Base-by-base conservation (phyloP, 2,329 filamentous ascomycete species). In the Parastagonospora nodorum region DNA sequence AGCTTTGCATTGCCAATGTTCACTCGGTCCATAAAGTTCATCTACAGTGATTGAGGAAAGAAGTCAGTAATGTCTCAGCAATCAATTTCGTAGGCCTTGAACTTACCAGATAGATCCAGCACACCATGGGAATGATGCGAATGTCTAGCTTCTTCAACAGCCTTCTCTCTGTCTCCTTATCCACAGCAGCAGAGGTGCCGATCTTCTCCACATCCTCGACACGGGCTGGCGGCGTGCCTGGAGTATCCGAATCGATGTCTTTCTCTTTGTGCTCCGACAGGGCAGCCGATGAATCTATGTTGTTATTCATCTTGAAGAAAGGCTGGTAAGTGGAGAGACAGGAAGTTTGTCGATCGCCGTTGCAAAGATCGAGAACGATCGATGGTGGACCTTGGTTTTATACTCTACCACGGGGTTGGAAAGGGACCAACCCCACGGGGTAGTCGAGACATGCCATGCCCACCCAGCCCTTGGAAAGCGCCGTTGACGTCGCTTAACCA, bases 91-190 rank as follows among this genome's bases (percentile, higher is more conserved):
- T 24, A 24, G 19, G 5, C 19, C 3, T 3, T 24, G 3, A 5
- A 24, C 19, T 5, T 24, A 24, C 19, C 19, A 24, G 19, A 24
- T 24, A 24, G 19, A 84, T 75, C 40, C 82, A 66, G 76, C 82
- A 83, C 50, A 84, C 80, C 47, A 84, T 77, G 0, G 80, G 80
- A 4, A 77, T 75, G 43, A 82, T 77, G 3, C 73, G 74, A 3
- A 76, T 38, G 47, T 82, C 80, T 9, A 82, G 67, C 51, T 82
- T 82, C 15, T 70, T 63, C 5, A 82, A 72, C 2, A 82, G 66
- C 46, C 73, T 77, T 42, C 63, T 69, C 60, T 82, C 80, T 45
- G 76, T 77, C 15, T 61, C 70, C 1, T 74, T 71, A 51, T 82
- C 79, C 14, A 82, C 48, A 2, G 46, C 45, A 8, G 40, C 31